Evolutionary conservation across 768 basidiomycete genomes (phyloP).

Genomic region (Xanthoconium purpureum): DNA sequence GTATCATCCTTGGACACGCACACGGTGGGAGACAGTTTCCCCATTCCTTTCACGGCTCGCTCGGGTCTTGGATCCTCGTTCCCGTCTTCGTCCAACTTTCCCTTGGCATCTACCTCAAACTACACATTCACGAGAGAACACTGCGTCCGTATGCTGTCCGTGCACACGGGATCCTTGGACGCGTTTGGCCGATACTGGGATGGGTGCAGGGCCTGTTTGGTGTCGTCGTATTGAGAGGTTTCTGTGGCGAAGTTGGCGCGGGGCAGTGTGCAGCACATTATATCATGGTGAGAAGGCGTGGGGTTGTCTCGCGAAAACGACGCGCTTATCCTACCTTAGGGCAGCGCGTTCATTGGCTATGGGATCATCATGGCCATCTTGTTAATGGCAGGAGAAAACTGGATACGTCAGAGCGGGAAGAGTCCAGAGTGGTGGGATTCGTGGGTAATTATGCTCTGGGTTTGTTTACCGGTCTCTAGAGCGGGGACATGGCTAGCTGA

Average conservation of each 20-base stretch:
- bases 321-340: slow-evolving; percentile 34
- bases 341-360: slow-evolving; percentile 88
- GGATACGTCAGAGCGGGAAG: slow-evolving; percentile 65
- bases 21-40: slow-evolving; percentile 80
- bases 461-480: slow-evolving; percentile 29
- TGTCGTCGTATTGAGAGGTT: slow-evolving; percentile 66
- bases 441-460: slow-evolving; percentile 56
- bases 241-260: slow-evolving; percentile 68
- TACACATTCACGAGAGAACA: slow-evolving; percentile 81
- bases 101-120: slow-evolving; percentile 86
- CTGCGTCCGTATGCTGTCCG: slow-evolving; percentile 68
- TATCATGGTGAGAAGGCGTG: slow-evolving; percentile 53
- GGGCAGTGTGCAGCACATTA: slow-evolving; percentile 89
- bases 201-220: slow-evolving; percentile 93
- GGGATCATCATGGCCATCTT: slow-evolving; percentile 78
- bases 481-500: background rate
- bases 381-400: slow-evolving; percentile 71
- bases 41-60: slow-evolving; percentile 67
- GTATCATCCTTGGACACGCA: slow-evolving; percentile 82
- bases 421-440: slow-evolving; percentile 90
- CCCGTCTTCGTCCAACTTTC: slow-evolving; percentile 64
- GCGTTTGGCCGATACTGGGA: slow-evolving; percentile 76
- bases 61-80: slow-evolving; percentile 51
- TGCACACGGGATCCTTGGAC: slow-evolving; percentile 78
- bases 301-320: slow-evolving; percentile 10